phyloP scores from a whole-genome alignment of 2,329 filamentous ascomycete species.

The Moelleriella libera region DNA sequence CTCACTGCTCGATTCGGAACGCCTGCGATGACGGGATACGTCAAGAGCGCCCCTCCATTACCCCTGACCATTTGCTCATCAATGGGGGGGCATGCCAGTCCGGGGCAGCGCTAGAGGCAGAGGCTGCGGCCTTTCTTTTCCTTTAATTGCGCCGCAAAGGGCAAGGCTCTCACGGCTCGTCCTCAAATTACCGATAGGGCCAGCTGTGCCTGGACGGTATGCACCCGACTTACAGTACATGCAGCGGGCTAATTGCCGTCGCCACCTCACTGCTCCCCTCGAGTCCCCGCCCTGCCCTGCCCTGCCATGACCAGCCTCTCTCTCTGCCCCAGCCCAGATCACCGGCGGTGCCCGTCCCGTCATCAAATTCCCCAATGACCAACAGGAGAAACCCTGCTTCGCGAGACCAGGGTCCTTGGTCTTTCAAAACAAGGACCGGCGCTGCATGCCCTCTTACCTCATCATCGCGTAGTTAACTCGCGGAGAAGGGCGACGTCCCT shows the following conservation, averaged over 20 bases:
- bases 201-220: no score
- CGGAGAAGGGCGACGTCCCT: background rate
- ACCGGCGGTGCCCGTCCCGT: background rate
- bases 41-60: background rate
- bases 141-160: background rate
- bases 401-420: background rate
- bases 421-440: background rate
- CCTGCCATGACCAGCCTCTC: background rate
- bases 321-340: background rate
- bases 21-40: background rate
- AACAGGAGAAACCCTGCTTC: background rate
- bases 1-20: slow-evolving; percentile 1
- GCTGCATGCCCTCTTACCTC: background rate
- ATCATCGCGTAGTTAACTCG: background rate
- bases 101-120: background rate
- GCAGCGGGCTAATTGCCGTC: no score
- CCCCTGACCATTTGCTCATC: slow-evolving; percentile 1
- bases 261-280: no score
- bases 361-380: background rate
- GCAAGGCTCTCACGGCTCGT: no score
- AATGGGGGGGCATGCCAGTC: slow-evolving; percentile 1
- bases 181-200: no score
- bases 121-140: background rate
- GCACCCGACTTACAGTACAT: no score
- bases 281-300: background rate